Conservation (phyloP, 192 early-diverging fungal genomes). For the Spizellomyces punctatus region DNA sequence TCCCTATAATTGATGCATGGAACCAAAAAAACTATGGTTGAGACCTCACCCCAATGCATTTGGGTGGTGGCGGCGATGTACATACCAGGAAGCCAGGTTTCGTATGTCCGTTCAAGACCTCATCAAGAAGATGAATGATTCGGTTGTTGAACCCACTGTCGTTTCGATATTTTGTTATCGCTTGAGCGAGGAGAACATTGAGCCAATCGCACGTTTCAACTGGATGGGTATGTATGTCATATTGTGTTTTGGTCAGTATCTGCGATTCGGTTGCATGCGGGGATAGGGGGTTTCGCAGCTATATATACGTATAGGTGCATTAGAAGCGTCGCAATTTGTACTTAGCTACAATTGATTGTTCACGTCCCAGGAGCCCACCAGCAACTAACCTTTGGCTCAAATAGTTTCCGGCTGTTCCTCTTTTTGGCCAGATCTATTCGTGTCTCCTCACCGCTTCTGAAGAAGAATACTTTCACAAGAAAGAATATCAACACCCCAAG, state of each 20-base stretch:
- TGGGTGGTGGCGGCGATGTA: not conserved
- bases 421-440: conserved; percentile 39
- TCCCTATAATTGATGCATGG: conserved; percentile 36
- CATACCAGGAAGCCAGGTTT: conserved; percentile 74
- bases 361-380: not conserved
- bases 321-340: too few species aligned
- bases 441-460: conserved; percentile 51
- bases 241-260: conserved; percentile 48
- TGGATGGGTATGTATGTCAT: conserved; percentile 44
- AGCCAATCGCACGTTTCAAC: conserved; percentile 81
- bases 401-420: conserved; percentile 7
- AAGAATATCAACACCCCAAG: conserved; percentile 55
- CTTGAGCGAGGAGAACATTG: conserved; percentile 78
- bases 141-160: conserved; percentile 69
- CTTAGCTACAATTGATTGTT: too few species aligned
- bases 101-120: conserved; percentile 67
- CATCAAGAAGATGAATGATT: conserved; percentile 67
- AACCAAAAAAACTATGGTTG: not conserved
- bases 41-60: not conserved
- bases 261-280: conserved; percentile 48
- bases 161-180: conserved; percentile 71
- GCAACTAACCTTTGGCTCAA: conserved; percentile 41
- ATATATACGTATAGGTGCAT: not conserved
- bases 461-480: conserved; percentile 57
- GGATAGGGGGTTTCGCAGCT: conserved; percentile 33